These are phyloP conservation scores for Ballota nigra DNA, from an alignment of 257 asterid species.

Conservation along the genomic window DNA sequence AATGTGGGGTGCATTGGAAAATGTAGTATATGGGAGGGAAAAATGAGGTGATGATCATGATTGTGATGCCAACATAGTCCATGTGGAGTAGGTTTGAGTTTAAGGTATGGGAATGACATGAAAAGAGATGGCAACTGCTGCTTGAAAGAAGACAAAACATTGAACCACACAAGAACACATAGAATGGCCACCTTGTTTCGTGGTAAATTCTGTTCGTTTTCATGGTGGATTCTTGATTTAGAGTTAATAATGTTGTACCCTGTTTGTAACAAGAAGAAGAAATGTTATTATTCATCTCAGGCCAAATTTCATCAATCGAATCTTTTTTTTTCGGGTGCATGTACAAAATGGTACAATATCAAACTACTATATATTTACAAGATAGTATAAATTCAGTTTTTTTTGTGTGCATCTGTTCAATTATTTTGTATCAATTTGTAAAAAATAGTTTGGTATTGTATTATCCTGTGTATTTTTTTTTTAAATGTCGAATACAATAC, in stretches of 20 bases:
- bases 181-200: conserved; percentile 78
- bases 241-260: conserved; percentile 53
- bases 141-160: conserved; percentile 95
- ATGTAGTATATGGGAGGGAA: conserved; percentile 97
- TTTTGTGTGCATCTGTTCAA: too few species aligned
- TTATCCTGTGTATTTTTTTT: too few species aligned
- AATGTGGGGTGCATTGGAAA: conserved; percentile 76
- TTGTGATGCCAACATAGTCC: conserved; percentile 86
- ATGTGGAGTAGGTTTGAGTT: conserved; percentile 59
- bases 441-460: too few species aligned
- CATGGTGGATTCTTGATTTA: conserved; percentile 47
- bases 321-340: too few species aligned
- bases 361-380: too few species aligned
- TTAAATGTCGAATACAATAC: too few species aligned
- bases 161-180: conserved; percentile 67
- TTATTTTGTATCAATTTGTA: too few species aligned
- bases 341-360: too few species aligned
- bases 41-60: conserved; percentile 94
- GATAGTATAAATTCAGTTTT: too few species aligned
- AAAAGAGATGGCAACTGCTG: conserved; percentile 83
- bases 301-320: too few species aligned
- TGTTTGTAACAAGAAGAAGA: conserved; percentile 19
- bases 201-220: conserved; percentile 30
- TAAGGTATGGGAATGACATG: conserved; percentile 66
- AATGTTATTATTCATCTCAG: too few species aligned